Conservation (phyloP, 768 basidiomycete genomes). For the Boletus rubescentipes region DNA sequence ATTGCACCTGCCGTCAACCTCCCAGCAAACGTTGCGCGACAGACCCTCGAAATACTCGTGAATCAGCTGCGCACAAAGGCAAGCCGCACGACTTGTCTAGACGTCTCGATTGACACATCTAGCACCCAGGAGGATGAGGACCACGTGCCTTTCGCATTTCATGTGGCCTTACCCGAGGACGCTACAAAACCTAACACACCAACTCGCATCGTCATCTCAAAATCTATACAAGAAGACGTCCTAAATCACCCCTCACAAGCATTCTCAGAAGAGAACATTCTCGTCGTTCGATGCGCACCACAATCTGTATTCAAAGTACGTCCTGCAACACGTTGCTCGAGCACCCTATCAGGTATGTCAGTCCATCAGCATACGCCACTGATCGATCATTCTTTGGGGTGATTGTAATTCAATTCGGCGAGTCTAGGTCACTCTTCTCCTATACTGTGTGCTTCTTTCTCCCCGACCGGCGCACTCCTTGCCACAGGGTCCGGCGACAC, state of each 20-base stretch:
- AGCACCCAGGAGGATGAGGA: conserved; percentile 58
- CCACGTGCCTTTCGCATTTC: conserved; percentile 89
- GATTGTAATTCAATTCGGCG: conserved; percentile 3
- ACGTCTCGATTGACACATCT: conserved; percentile 5
- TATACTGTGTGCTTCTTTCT: conserved; percentile 93
- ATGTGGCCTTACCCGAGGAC: conserved; percentile 69
- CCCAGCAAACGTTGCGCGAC: conserved; percentile 82
- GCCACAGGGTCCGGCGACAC: conserved; percentile 97
- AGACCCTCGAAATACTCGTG: conserved; percentile 83
- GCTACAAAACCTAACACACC: conserved; percentile 50
- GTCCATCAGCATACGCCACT: neutral
- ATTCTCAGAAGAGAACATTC: conserved; percentile 83
- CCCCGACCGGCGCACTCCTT: conserved; percentile 86
- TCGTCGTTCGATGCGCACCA: conserved; percentile 87
- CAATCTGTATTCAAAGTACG: conserved; percentile 95
- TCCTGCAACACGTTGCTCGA: conserved; percentile 91
- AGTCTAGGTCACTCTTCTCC: conserved; percentile 81
- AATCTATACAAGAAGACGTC: conserved; percentile 81
- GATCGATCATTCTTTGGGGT: conserved; percentile 4
- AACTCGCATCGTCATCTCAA: conserved; percentile 78
- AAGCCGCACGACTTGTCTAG: conserved; percentile 25
- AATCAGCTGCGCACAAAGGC: conserved; percentile 84
- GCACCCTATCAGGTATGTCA: conserved; percentile 76
- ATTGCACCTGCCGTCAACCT: conserved; percentile 88
- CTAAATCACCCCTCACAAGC: conserved; percentile 67